These are phyloP conservation scores for Tetradesmus lagerheimii DNA, from an alignment of 139 green algal genomes.

Conservation along the genomic window DNA sequence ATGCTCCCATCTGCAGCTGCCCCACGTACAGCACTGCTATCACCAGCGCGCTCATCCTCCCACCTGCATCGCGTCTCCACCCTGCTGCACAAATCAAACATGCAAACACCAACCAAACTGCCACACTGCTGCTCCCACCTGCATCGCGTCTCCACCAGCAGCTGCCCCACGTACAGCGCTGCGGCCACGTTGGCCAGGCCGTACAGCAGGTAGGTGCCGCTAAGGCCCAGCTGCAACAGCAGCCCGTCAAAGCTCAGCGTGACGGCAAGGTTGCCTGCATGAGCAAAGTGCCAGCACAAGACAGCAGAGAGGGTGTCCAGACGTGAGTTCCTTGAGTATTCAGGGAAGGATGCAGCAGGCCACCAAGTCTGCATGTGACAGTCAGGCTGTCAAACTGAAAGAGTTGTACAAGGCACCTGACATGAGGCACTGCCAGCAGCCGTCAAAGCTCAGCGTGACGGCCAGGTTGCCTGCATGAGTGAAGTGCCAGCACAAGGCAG, in stretches of 20 bases:
- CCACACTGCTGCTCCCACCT: not conserved
- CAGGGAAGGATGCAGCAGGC: too few relatives aligned
- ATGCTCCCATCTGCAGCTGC: too few relatives aligned
- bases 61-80: too few relatives aligned
- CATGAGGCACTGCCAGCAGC: conserved; percentile 53
- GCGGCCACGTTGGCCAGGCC: conserved; percentile 55
- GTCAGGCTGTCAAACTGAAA: too few relatives aligned
- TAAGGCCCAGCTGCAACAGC: conserved; percentile 62
- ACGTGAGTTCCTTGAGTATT: too few relatives aligned
- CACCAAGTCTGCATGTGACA: too few relatives aligned
- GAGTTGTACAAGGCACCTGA: too few relatives aligned
- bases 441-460: conserved; percentile 57
- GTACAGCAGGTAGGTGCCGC: conserved; percentile 68
- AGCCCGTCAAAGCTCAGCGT: conserved; percentile 57
- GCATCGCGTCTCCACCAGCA: conserved; percentile 76
- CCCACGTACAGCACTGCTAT: too few relatives aligned
- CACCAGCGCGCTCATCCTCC: too few relatives aligned
- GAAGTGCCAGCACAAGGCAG: too few relatives aligned
- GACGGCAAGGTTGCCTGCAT: conserved; percentile 59
- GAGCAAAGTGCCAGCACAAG: not conserved
- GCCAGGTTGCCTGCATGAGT: conserved; percentile 51
- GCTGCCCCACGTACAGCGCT: conserved; percentile 50
- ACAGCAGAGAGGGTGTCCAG: not conserved
- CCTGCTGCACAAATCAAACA: too few relatives aligned
- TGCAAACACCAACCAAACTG: too few relatives aligned